Evolutionary conservation across 78 protist genomes (phyloP), one percentile per base, ranked within the genome.

Genomic region (Andalucia godoyi): DNA sequence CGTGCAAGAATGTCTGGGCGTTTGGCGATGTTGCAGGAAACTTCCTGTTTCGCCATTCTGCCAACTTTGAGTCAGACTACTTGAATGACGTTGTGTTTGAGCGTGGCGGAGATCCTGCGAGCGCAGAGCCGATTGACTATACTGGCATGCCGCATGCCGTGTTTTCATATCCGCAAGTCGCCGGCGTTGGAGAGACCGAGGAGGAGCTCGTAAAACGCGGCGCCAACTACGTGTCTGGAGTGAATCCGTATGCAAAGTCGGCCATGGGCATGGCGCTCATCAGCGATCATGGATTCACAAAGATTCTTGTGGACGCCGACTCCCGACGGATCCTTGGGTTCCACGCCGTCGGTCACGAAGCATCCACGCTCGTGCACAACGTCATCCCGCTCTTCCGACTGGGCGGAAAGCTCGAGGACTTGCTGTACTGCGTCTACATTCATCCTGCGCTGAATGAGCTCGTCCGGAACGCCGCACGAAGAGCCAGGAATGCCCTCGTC

Each of bases 371-470:
- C 59, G 9, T 53, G 43, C 37, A 32, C 37, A 39, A 53, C 43
- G 17, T 53, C 32, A 8, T 53, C 32, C 59, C 59, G 43, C 15
- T 53, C 34, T 4, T 53, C 30, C 59, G 59, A 34, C 15, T 27
- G 32, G 37, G 9, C 10, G 59, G 59, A 34, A 4, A 6, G 8
- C 37, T 53, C 13, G 59, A 53, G 43, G 59, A 53, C 37, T 6
- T 53, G n/a, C 59, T 53, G 43, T 10, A 32, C 34, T 10, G 7
- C 40, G 34, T 53, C 59, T 39, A 53, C 59, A 53, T 53, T 39
- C 59, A 53, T 15, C 59, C 59, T 25, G 59, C 59, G 43, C 59
- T 53, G 43, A n/a, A 5, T 39, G 59, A 53, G 37, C 4, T 53
- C 34, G 59, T 53, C 59, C 59, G 59, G 25, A 53, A 53, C 59